Percentiles rank a stretch among this genome's conserved stretches.
Evolutionary conservation across 2,329 filamentous ascomycete species (phyloP).

Genomic region (Pestalotiopsis sp.): DNA sequence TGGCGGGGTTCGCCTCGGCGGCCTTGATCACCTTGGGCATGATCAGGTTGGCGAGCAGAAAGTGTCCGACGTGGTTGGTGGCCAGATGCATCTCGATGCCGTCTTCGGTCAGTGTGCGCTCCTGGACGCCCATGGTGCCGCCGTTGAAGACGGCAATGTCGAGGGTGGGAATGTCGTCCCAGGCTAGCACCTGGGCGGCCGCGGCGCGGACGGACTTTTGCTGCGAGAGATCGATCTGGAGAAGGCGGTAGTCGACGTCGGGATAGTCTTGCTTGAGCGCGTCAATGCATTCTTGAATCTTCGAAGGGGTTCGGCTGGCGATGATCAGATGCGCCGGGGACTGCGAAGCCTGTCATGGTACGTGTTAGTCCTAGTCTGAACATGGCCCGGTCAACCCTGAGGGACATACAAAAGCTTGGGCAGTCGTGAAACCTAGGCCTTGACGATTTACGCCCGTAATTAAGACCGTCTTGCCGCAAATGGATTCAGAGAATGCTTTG

Average conservation of each 20-base stretch:
- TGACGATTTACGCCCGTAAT: constrained; percentile 36
- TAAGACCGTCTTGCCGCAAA: constrained; percentile 38
- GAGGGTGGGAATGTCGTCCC: constrained; percentile 25
- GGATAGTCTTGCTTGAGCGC: constrained; percentile 30
- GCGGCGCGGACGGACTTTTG: constrained; percentile 37
- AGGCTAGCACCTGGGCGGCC: constrained; percentile 31
- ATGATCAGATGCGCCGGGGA: constrained; percentile 36
- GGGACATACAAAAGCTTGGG: constrained; percentile 34
- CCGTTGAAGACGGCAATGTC: constrained; percentile 34
- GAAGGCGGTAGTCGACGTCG: constrained; percentile 27
- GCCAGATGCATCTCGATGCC: constrained; percentile 34
- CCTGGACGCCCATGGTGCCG: constrained; percentile 42
- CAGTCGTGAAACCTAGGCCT: constrained; percentile 35
- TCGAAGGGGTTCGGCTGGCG: constrained; percentile 32
- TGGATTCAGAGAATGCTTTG: constrained; percentile 31
- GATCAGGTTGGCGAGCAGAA: constrained; percentile 28
- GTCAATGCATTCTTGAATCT: constrained; percentile 29
- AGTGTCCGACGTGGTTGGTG: constrained; percentile 37
- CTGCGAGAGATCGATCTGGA: constrained; percentile 40
- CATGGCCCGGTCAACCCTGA: background rate
- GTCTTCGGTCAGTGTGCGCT: constrained; percentile 28
- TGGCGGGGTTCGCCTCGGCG: constrained; percentile 11
- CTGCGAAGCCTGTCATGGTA: constrained; percentile 25
- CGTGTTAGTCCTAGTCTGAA: background rate
- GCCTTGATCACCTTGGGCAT: constrained; percentile 24